phyloP scores from a whole-genome alignment of 495 filamentous ascomycete genomes.

The Xylaria curta region DNA sequence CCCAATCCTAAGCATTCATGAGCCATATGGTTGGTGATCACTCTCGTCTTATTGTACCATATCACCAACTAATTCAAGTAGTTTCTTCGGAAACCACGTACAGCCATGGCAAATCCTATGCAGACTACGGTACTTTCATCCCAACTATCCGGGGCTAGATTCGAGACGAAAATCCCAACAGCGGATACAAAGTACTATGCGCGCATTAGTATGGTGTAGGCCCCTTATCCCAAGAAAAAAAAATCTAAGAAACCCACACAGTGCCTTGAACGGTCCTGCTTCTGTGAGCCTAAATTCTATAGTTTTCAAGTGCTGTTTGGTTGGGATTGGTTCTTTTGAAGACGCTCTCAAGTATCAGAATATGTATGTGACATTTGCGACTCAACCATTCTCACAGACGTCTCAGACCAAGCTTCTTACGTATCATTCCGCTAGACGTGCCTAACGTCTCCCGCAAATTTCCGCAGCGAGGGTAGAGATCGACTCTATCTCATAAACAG shows the following conservation, averaged over 20 bases:
- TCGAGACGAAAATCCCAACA: not conserved
- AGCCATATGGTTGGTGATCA: not conserved
- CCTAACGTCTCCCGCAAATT: not conserved
- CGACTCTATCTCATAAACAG: not conserved
- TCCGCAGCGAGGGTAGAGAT: conserved; percentile 6
- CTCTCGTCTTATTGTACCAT: not conserved
- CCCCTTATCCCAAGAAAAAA: conserved; percentile 9
- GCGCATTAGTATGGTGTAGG: not conserved
- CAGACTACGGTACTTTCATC: not conserved
- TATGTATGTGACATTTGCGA: conserved; percentile 7
- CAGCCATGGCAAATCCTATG: not conserved
- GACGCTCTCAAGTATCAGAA: conserved; percentile 1
- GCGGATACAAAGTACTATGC: not conserved
- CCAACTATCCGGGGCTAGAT: conserved; percentile 5
- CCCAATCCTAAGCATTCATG: not conserved
- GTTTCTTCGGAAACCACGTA: not conserved
- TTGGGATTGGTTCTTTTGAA: not conserved
- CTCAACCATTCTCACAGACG: not conserved
- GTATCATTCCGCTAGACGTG: not conserved
- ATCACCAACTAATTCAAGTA: not conserved
- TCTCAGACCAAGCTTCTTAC: conserved; percentile 24
- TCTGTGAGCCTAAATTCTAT: not conserved
- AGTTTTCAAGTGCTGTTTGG: not conserved
- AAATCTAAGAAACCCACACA: conserved; percentile 21
- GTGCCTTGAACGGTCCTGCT: conserved; percentile 1